These are phyloP conservation scores for Arabidopsis suecica DNA, from an alignment of 345 rosid species.

Conservation along the genomic window DNA sequence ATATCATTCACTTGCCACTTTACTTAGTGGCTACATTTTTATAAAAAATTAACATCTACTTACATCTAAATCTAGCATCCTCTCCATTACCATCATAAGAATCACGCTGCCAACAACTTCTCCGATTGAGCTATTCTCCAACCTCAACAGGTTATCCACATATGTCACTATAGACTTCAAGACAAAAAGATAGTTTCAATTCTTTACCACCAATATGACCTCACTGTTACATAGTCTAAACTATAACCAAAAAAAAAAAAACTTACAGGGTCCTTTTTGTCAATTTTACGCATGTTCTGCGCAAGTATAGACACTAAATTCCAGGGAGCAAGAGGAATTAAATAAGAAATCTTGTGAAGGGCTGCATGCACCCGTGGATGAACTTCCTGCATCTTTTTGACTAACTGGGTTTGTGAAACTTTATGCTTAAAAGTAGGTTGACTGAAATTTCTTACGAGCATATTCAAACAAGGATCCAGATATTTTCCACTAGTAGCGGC, in stretches of 20 bases:
- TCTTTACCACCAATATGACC: neutral
- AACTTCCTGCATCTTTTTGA: conserved; percentile 59
- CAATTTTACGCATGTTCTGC: conserved; percentile 57
- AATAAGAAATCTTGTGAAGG: conserved; percentile 53
- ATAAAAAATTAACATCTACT: conserved; percentile 39
- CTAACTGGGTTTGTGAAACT: conserved; percentile 46
- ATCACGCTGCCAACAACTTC: conserved; percentile 66
- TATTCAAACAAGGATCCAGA: conserved; percentile 60
- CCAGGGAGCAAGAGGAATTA: conserved; percentile 76
- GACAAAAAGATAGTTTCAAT: conserved; percentile 20
- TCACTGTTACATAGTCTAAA: neutral
- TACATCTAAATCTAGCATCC: conserved; percentile 78
- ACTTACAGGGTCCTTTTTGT: conserved; percentile 57
- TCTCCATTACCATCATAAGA: conserved; percentile 66
- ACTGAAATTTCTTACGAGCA: conserved; percentile 66
- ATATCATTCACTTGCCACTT: conserved; percentile 10
- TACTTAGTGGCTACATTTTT: conserved; percentile 2
- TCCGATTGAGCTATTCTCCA: conserved; percentile 70
- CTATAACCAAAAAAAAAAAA: neutral
- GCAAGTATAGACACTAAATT: conserved; percentile 57
- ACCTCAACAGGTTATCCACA: conserved; percentile 75
- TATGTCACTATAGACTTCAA: conserved; percentile 50
- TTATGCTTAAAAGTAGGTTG: conserved; percentile 49
- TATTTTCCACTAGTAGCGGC: conserved; percentile 70
- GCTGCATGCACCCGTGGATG: conserved; percentile 69